Evolutionary conservation across 2,329 filamentous ascomycete species (phyloP).

Genomic region (Calonectria leucothoes): DNA sequence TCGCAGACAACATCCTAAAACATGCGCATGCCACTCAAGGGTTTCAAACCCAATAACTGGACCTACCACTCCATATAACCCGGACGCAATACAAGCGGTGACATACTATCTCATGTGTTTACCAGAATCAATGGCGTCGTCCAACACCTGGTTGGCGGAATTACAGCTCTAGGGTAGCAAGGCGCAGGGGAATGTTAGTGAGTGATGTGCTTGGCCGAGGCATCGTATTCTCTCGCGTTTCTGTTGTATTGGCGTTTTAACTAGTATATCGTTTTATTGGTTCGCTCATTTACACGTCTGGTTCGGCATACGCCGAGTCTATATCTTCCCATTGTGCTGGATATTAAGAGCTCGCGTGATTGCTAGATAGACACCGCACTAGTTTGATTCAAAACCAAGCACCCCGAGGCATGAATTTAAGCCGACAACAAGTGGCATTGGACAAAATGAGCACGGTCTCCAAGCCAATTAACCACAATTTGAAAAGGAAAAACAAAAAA

Average conservation of each 20-base stretch:
- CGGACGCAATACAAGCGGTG: not conserved
- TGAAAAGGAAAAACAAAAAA: not conserved
- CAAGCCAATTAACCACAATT: not conserved
- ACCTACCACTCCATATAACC: rapidly evolving
- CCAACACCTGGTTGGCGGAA: not conserved
- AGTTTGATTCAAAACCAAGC: not conserved
- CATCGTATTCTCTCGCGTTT: not conserved
- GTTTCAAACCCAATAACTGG: not conserved
- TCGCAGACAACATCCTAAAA: not conserved
- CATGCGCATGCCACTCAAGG: not conserved
- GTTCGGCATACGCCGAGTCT: not conserved
- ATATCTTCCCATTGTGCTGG: not conserved
- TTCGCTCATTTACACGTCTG: not conserved
- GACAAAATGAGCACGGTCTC: not conserved
- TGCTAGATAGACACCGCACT: not conserved
- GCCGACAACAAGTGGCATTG: not conserved
- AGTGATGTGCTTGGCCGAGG: not conserved
- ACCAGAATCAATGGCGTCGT: not conserved
- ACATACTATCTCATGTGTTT: not conserved
- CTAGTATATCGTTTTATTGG: not conserved
- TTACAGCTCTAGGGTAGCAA: not conserved
- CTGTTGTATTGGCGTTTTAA: not conserved
- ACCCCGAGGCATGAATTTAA: not conserved
- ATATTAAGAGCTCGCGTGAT: not conserved
- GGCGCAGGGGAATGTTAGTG: not conserved